Evolutionary conservation across 1,139 yeast genomes (phyloP).

Genomic region (Pichia sp.): DNA sequence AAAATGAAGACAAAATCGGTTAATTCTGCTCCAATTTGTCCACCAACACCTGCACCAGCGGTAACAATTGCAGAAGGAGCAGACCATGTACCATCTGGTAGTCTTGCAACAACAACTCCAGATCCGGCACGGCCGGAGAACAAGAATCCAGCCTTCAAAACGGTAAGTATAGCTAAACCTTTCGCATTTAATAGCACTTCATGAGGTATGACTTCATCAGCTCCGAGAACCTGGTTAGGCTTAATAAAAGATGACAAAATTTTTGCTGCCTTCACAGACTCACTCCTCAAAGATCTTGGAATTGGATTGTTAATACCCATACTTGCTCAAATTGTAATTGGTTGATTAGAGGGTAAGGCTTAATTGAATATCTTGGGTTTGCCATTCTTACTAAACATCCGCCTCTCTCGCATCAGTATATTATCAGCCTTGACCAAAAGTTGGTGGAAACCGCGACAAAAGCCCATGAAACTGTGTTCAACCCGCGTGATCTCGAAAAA

Average conservation of each 20-base stretch:
- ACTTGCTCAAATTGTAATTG: no score
- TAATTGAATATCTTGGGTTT: no score
- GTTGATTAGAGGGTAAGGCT: no score
- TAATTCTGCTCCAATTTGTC: slow-evolving; percentile 92
- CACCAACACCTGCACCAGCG: slow-evolving; percentile 99
- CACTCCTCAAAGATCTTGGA: slow-evolving; percentile 83
- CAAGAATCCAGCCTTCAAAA: slow-evolving; percentile 89
- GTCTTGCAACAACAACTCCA: slow-evolving; percentile 88
- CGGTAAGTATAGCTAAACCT: slow-evolving; percentile 87
- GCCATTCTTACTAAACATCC: no score
- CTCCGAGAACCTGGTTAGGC: slow-evolving; percentile 92
- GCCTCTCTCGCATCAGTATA: no score
- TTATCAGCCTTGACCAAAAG: no score
- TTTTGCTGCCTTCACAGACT: slow-evolving; percentile 94
- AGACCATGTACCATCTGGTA: slow-evolving; percentile 97
- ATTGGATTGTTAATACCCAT: slow-evolving; percentile 91
- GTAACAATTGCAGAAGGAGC: slow-evolving; percentile 94
- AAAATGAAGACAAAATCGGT: slow-evolving; percentile 94
- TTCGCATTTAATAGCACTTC: slow-evolving; percentile 81
- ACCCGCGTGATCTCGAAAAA: no score
- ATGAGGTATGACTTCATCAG: slow-evolving; percentile 88
- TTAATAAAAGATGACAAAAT: slow-evolving; percentile 82
- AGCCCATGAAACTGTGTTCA: no score
- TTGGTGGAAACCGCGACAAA: no score
- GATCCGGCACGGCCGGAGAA: slow-evolving; percentile 98